Evolutionary conservation across 129 eudicot species (phyloP).

Genomic region (Centella asiatica): DNA sequence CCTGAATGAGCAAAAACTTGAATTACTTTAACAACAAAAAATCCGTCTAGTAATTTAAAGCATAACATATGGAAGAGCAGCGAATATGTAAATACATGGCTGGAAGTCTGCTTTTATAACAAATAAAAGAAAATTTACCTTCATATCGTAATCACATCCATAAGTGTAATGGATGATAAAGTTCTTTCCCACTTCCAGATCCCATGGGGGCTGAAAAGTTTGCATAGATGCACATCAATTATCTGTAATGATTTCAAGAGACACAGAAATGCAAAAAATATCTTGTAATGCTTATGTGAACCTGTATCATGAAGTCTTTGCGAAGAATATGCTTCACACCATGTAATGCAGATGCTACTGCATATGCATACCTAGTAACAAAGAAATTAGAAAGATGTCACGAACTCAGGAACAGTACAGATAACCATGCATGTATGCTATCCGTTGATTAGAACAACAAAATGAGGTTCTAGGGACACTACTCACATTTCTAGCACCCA

Average conservation of each 20-base stretch:
- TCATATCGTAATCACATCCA: slow-evolving; percentile 59
- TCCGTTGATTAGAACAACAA: not conserved
- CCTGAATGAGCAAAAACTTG: slow-evolving; percentile 23
- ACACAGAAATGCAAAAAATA: not conserved
- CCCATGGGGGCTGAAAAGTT: slow-evolving; percentile 57
- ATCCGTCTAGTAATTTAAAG: not conserved
- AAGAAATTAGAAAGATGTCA: not conserved
- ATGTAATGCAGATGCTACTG: slow-evolving; percentile 70
- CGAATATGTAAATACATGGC: not conserved
- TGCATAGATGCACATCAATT: not conserved
- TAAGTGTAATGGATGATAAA: slow-evolving; percentile 59
- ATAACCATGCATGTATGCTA: not conserved
- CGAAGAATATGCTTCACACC: slow-evolving; percentile 61
- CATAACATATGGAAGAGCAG: not conserved
- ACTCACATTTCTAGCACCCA: slow-evolving; percentile 72
- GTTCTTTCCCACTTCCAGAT: slow-evolving; percentile 29
- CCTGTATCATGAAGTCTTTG: slow-evolving; percentile 60
- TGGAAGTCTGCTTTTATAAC: not conserved
- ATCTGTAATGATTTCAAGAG: not conserved
- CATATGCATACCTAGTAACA: slow-evolving; percentile 57
- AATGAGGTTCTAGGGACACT: not conserved
- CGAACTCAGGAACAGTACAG: not conserved
- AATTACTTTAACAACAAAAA: not conserved
- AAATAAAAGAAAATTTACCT: slow-evolving; percentile 24
- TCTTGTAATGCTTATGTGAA: slow-evolving; percentile 1